A percentile compares a stretch with the other conserved stretches of the same genome.
These are phyloP conservation scores for Leishmania aethiopica DNA, from an alignment of 208 protist species.

Conservation along the genomic window DNA sequence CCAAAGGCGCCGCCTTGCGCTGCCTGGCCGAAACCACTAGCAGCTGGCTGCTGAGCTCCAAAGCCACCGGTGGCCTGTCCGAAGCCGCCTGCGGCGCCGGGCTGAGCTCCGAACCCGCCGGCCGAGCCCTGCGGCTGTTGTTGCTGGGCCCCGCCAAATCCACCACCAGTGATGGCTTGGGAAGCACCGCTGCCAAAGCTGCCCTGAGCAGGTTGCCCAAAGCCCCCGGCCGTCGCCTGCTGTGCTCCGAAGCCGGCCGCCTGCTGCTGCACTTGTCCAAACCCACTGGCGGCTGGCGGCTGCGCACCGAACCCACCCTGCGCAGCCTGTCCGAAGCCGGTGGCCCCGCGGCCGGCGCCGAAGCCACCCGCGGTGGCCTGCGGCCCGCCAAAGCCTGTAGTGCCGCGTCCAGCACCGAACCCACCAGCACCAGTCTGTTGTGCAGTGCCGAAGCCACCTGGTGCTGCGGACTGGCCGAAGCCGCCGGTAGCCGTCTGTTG, in stretches of 20 bases:
- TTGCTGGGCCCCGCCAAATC: conserved; percentile 35
- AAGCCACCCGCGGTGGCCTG: conserved; percentile 31
- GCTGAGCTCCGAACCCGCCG: conserved; percentile 1
- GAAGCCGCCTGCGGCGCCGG: neutral
- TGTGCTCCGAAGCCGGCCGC: conserved; percentile 6
- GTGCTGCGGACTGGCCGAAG: conserved; percentile 33
- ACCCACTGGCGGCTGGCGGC: conserved; percentile 21
- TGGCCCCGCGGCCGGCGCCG: conserved; percentile 28
- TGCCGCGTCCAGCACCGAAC: conserved; percentile 18
- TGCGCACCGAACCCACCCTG: conserved; percentile 41
- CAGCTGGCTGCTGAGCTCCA: conserved; percentile 17
- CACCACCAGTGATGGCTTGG: conserved; percentile 7
- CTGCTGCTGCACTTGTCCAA: conserved; percentile 20
- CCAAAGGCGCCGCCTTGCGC: conserved; percentile 10
- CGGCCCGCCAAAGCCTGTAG: conserved; percentile 6
- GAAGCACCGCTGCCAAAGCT: conserved; percentile 14
- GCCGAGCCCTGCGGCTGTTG: conserved; percentile 3
- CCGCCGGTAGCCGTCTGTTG: conserved; percentile 16
- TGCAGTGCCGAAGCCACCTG: conserved; percentile 26
- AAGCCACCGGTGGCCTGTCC: conserved; percentile 6
- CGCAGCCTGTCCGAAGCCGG: conserved; percentile 30
- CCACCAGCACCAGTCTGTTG: conserved; percentile 12
- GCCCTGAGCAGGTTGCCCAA: neutral
- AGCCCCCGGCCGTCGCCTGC: neutral
- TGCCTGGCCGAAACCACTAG: conserved; percentile 33